phyloP scores from a whole-genome alignment of 73 alveolate species.

The Symbiodinium pilosum region DNA sequence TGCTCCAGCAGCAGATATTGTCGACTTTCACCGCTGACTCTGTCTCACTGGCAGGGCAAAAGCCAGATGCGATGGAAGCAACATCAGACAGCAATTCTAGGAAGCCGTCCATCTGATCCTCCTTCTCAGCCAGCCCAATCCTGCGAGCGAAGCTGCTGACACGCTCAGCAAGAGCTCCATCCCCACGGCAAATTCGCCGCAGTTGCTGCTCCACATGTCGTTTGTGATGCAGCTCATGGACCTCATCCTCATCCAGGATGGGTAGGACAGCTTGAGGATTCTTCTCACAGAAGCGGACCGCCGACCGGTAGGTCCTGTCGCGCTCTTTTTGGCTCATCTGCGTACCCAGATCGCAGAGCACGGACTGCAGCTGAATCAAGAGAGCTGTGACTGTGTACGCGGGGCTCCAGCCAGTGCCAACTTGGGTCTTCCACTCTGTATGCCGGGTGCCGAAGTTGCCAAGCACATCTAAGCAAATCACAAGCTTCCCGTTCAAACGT shows the following conservation, averaged over 20 bases:
- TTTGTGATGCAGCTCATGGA: background rate
- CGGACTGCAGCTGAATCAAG: constrained; percentile 64
- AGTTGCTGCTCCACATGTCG: constrained; percentile 29
- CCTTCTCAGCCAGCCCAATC: constrained; percentile 1
- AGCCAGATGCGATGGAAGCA: background rate
- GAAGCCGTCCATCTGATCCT: constrained; percentile 19
- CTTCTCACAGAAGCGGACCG: constrained; percentile 53
- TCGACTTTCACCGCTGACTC: constrained; percentile 31
- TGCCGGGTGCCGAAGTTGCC: constrained; percentile 69
- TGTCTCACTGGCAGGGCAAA: background rate
- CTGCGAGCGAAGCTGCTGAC: constrained; percentile 7
- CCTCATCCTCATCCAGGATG: constrained; percentile 63
- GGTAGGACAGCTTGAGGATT: constrained; percentile 29
- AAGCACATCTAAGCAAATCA: constrained; percentile 58
- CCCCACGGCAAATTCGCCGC: constrained; percentile 24
- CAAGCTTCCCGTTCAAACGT: constrained; percentile 32
- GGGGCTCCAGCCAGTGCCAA: constrained; percentile 85
- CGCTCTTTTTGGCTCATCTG: constrained; percentile 71
- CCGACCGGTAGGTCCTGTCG: constrained; percentile 46
- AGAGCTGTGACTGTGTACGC: constrained; percentile 70
- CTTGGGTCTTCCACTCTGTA: constrained; percentile 64
- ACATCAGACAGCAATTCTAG: constrained; percentile 56
- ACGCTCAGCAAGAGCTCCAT: background rate
- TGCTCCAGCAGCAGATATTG: constrained; percentile 79
- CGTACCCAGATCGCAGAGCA: constrained; percentile 25